Evolutionary conservation across 495 filamentous ascomycete species (phyloP), one percentile per base, ranked within the genome.

Genomic region (Penicillium ochrochloron): DNA sequence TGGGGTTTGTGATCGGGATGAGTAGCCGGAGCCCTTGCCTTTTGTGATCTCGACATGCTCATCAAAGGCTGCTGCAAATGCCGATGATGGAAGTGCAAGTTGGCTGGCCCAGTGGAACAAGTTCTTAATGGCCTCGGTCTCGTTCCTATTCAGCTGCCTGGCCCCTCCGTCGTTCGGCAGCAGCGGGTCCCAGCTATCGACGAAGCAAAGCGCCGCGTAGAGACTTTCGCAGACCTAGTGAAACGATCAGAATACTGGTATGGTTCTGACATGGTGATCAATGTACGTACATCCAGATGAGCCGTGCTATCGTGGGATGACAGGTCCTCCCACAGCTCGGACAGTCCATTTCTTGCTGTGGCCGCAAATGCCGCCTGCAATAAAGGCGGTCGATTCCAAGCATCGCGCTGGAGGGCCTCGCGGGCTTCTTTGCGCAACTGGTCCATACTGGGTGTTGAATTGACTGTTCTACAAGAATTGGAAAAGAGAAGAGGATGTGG

Each of bases 51-150:
- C 65, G 8, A 56, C 52, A 57, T 64, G 52, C 9, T 77, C 75
- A 17, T 74, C 72, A n/a, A 67, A 63, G n/a, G 37, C 46, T 35
- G 67, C 60, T 25, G 69, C 74, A 61, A 79, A 81, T 31, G 73
- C 73, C 0, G 74, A 51, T 5, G 71, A 74, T 6, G 81, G 80
- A 3, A 82, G 70, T 23, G 76, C 72, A 35, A 62, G 52, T 41
- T 58, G 35, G 55, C 70, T 72, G 8, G 75, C 71, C 80, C 81
- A 82, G 10, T 68, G 61, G 52, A 77, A 78, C 14, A 83, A 19
- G 3, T 68, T 63, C 44, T 70, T 66, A 9, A 72, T 66, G 14
- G 70, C 70, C 14, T 66, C 53, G 19, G 64, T 66, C 41, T 83
- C 80, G 6, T 60, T 48, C 6, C 58, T 56, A 14, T 69, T 60